Conservation (phyloP, 1,139 yeast genomes). For the Debaryomyces nepalensis region DNA sequence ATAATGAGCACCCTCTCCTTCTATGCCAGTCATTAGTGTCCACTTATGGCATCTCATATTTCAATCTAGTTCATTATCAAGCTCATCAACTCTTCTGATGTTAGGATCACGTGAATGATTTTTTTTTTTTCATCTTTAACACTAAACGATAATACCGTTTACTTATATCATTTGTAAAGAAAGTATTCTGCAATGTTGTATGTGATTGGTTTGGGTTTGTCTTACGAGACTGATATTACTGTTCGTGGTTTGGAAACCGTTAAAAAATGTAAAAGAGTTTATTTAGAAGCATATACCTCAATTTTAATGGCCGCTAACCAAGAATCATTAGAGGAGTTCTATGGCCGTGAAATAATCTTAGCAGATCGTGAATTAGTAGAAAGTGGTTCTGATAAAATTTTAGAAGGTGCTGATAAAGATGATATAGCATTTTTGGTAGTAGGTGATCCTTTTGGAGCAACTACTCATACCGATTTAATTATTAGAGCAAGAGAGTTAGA, state of each 20-base stretch:
- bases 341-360: constrained; percentile 81
- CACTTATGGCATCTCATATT: too few relatives aligned
- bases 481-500: constrained; percentile 85
- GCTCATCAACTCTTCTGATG: too few relatives aligned
- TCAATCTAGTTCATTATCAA: too few relatives aligned
- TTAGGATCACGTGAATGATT: constrained; percentile 3
- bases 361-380: constrained; percentile 97
- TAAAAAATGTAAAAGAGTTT: constrained; percentile 81
- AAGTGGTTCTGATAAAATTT: constrained; percentile 79
- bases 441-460: constrained; percentile 98
- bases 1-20: not conserved
- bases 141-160: too few relatives aligned
- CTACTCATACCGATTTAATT: constrained; percentile 94
- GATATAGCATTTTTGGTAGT: constrained; percentile 94
- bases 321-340: constrained; percentile 70
- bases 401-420: constrained; percentile 74
- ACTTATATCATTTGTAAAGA: not conserved
- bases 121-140: too few relatives aligned
- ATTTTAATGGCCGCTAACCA: constrained; percentile 91
- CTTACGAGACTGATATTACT: constrained; percentile 88
- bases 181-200: constrained; percentile 65
- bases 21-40: not conserved
- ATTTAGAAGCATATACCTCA: constrained; percentile 93
- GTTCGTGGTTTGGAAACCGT: constrained; percentile 92
- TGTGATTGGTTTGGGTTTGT: constrained; percentile 88